Evolutionary conservation across 2,329 filamentous ascomycete genomes (phyloP).

Genomic region (Clarireedia hainanense): DNA sequence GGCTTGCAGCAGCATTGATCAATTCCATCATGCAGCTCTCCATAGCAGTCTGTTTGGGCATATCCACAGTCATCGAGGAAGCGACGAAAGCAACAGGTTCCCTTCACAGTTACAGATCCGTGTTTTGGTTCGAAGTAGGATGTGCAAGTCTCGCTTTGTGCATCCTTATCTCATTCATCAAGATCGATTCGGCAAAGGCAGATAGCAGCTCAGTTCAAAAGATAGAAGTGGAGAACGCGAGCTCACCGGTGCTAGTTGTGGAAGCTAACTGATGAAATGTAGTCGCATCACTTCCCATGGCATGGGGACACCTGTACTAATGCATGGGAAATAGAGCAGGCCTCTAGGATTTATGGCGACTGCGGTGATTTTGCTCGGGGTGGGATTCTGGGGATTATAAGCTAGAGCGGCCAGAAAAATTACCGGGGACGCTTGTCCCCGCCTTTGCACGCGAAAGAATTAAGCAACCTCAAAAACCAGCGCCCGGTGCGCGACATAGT

Average conservation of each 20-base stretch:
- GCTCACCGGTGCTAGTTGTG: not conserved
- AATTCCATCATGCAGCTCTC: constrained; percentile 33
- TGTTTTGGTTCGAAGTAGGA: constrained; percentile 7
- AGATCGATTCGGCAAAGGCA: constrained; percentile 5
- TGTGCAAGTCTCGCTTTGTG: constrained; percentile 3
- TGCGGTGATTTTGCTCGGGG: too few species aligned
- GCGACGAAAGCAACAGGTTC: not conserved
- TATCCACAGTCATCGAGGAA: not conserved
- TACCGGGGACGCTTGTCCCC: too few species aligned
- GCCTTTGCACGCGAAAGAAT: too few species aligned
- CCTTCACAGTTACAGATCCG: not conserved
- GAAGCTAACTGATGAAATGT: not conserved
- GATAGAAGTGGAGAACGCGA: not conserved
- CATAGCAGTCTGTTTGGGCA: constrained; percentile 2
- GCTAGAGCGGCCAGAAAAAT: too few species aligned
- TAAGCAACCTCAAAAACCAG: too few species aligned
- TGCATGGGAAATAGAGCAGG: too few species aligned
- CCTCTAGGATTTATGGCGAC: too few species aligned
- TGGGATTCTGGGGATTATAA: too few species aligned
- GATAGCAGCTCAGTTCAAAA: not conserved
- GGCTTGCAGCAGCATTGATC: constrained; percentile 60
- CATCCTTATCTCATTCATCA: constrained; percentile 4
- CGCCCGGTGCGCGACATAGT: too few species aligned
- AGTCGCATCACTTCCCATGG: too few species aligned
- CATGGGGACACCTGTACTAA: too few species aligned